Evolutionary conservation across 495 filamentous ascomycete species (phyloP).

Genomic region (Astrocystis sublimbata): DNA sequence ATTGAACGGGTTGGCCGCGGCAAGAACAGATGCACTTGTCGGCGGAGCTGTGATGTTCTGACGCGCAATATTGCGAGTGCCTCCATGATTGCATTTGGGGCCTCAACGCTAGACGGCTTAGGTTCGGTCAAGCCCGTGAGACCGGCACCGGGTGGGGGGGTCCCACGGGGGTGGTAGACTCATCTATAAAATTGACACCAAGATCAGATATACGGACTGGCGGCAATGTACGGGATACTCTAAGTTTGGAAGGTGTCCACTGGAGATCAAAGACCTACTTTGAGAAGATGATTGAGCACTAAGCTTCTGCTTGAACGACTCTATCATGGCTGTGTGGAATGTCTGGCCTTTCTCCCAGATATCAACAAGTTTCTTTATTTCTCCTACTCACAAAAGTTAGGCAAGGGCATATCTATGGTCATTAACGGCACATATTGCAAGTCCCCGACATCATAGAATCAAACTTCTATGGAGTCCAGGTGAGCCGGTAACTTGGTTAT

Average conservation of each 20-base stretch:
- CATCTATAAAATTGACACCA: constrained; percentile 39
- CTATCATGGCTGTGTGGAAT: constrained; percentile 80
- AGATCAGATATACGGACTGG: constrained; percentile 13
- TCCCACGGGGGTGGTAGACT: constrained; percentile 82
- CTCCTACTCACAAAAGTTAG: constrained; percentile 63
- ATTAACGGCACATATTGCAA: constrained; percentile 1
- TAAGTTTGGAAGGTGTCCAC: constrained; percentile 3
- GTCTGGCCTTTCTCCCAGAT: constrained; percentile 97
- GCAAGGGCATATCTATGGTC: constrained; percentile 39
- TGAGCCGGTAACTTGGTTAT: constrained; percentile 12
- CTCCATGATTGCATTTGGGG: constrained; percentile 72
- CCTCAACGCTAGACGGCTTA: constrained; percentile 27
- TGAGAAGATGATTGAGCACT: constrained; percentile 53
- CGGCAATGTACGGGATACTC: constrained; percentile 1
- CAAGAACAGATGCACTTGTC: constrained; percentile 50
- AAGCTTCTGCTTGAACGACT: constrained; percentile 82
- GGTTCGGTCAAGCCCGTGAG: constrained; percentile 31
- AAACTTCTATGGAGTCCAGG: neutral
- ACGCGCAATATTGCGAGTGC: constrained; percentile 81
- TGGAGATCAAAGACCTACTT: constrained; percentile 59
- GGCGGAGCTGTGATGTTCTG: constrained; percentile 68
- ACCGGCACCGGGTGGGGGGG: constrained; percentile 63
- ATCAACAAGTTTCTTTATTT: constrained; percentile 92
- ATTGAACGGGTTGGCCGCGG: constrained; percentile 55
- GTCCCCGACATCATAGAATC: neutral